These are phyloP conservation scores for Puccinia hordei DNA, from an alignment of 1,284 basidiomycete species.

Conservation along the genomic window DNA sequence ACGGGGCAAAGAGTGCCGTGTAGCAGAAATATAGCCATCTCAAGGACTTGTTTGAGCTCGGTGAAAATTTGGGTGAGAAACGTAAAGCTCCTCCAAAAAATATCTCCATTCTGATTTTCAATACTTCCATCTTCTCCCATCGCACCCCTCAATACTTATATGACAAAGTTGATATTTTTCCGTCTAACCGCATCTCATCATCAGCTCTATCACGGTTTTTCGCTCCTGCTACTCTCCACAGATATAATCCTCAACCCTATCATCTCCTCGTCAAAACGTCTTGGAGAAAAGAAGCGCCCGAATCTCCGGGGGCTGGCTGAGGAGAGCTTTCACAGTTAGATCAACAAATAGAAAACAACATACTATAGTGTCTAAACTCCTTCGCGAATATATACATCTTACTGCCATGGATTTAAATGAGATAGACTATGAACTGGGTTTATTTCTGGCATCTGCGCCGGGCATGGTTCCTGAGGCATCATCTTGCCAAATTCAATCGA, in stretches of 20 bases:
- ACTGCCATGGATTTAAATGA: constrained; percentile 50
- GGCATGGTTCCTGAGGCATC: background rate
- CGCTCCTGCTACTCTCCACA: background rate
- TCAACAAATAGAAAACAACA: constrained; percentile 14
- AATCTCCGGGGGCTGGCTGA: constrained; percentile 32
- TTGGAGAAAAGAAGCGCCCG: constrained; percentile 14
- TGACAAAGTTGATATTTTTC: background rate
- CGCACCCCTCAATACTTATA: constrained; percentile 4
- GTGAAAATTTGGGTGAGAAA: background rate
- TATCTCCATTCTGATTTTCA: background rate
- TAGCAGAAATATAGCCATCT: background rate
- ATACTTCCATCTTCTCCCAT: background rate
- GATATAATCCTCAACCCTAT: background rate
- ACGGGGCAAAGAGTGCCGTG: background rate
- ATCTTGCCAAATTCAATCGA: constrained; percentile 8
- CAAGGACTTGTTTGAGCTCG: background rate
- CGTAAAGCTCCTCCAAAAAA: background rate
- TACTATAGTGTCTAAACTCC: background rate
- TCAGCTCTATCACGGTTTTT: constrained; percentile 38
- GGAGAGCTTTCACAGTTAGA: constrained; percentile 24
- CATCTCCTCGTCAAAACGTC: constrained; percentile 24
- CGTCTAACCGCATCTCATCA: constrained; percentile 26
- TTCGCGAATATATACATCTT: background rate
- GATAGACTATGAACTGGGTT: constrained; percentile 23
- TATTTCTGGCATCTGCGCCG: constrained; percentile 20